Evolutionary conservation across 2,329 filamentous ascomycete species (phyloP).

Genomic region (Trichoderma breve): DNA sequence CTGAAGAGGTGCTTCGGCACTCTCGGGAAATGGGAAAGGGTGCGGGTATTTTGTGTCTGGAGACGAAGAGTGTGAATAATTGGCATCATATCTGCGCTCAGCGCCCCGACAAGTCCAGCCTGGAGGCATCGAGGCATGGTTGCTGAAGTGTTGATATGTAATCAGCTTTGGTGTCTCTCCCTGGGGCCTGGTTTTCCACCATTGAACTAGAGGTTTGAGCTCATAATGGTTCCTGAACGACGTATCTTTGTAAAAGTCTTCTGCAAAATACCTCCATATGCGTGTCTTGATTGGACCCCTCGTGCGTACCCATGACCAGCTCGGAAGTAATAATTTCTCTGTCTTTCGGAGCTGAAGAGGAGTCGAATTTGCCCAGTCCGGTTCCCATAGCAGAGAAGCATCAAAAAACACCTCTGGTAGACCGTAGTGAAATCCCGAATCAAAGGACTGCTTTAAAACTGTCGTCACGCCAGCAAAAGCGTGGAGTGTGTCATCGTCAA

Average conservation of each 20-base stretch:
- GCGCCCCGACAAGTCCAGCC: neutral
- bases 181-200: neutral
- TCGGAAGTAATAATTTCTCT: neutral
- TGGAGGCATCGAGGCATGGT: neutral
- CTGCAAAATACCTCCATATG: accelerated
- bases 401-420: neutral
- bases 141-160: neutral
- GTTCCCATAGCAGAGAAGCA: neutral
- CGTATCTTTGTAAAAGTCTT: neutral
- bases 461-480: neutral
- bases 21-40: neutral
- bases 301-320: neutral
- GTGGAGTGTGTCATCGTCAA: neutral
- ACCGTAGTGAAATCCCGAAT: neutral
- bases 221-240: too few species aligned
- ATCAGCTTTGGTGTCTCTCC: neutral
- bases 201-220: neutral
- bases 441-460: neutral
- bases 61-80: neutral
- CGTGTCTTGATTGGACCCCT: accelerated
- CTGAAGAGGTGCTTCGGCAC: neutral
- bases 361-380: too few species aligned
- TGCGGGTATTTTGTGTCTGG: neutral
- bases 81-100: accelerated
- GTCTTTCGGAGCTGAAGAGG: neutral